Percentiles rank a stretch among this genome's conserved stretches.
Evolutionary conservation across 345 rosid species (phyloP).

Genomic region (Iberis pinnata): DNA sequence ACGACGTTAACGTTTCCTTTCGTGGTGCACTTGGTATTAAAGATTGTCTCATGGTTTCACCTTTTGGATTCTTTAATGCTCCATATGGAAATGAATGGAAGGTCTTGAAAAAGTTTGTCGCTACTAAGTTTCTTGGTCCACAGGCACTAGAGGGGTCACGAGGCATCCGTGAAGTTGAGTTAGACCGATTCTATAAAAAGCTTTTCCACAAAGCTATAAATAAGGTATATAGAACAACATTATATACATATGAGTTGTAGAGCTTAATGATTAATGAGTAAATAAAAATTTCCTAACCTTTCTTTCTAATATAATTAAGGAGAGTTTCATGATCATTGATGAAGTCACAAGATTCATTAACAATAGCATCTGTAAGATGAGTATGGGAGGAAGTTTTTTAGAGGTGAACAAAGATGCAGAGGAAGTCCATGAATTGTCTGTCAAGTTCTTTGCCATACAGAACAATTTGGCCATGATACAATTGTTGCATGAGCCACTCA

Average conservation of each 20-base stretch:
- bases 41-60: background rate
- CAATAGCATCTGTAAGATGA: conserved; percentile 11
- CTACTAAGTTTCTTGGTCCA: conserved; percentile 5
- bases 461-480: background rate
- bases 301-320: background rate
- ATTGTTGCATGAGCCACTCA: conserved; percentile 1
- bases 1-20: conserved; percentile 14
- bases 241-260: no score
- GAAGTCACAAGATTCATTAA: background rate
- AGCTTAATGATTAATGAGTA: no score
- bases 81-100: conserved; percentile 22
- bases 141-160: conserved; percentile 4
- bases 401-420: conserved; percentile 6
- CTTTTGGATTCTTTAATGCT: background rate
- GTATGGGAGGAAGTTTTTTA: conserved; percentile 13
- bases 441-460: background rate
- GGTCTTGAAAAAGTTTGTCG: conserved; percentile 27
- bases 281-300: no score
- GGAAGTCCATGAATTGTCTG: background rate
- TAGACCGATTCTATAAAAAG: background rate
- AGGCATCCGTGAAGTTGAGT: conserved; percentile 3
- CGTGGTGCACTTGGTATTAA: background rate
- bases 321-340: conserved; percentile 3
- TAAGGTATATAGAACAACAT: no score
- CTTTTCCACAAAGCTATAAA: conserved; percentile 8